Evolutionary conservation across 176 grass and related monocot species (phyloP).

Genomic region (Ensete ventricosum): DNA sequence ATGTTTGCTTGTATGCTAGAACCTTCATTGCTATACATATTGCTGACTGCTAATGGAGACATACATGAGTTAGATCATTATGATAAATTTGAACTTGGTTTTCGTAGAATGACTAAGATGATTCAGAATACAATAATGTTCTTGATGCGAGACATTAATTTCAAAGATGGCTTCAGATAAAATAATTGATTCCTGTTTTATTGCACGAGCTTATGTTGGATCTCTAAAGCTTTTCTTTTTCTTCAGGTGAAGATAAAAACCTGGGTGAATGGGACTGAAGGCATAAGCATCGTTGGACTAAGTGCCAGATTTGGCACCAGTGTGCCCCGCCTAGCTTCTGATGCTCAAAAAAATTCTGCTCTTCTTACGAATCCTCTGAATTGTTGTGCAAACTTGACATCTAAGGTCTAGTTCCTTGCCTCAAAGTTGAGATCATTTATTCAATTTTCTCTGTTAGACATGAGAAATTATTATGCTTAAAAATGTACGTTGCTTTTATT

Average conservation of each 20-base stretch:
- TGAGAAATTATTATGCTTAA: too few relatives aligned
- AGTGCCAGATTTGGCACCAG: constrained; percentile 65
- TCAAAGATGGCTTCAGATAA: neutral
- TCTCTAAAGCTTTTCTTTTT: constrained; percentile 5
- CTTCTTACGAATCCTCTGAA: constrained; percentile 59
- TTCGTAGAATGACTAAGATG: too few relatives aligned
- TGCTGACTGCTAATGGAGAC: too few relatives aligned
- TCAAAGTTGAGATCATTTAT: constrained; percentile 1
- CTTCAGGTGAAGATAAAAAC: constrained; percentile 85
- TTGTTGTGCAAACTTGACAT: constrained; percentile 64
- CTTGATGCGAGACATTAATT: too few relatives aligned
- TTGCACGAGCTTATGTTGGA: constrained; percentile 1
- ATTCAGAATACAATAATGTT: too few relatives aligned
- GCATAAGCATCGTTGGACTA: constrained; percentile 50
- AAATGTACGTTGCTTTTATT: too few relatives aligned
- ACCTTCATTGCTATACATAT: too few relatives aligned
- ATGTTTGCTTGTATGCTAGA: too few relatives aligned
- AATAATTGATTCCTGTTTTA: neutral
- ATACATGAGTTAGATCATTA: neutral
- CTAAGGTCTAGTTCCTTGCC: constrained; percentile 33
- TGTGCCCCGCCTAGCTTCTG: constrained; percentile 43
- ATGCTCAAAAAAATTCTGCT: constrained; percentile 44
- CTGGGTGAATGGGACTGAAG: constrained; percentile 75
- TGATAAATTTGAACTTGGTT: neutral
- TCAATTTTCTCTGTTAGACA: too few relatives aligned